phyloP scores from a whole-genome alignment of 805 yeast species.

The Wickerhamomyces mucosus region DNA sequence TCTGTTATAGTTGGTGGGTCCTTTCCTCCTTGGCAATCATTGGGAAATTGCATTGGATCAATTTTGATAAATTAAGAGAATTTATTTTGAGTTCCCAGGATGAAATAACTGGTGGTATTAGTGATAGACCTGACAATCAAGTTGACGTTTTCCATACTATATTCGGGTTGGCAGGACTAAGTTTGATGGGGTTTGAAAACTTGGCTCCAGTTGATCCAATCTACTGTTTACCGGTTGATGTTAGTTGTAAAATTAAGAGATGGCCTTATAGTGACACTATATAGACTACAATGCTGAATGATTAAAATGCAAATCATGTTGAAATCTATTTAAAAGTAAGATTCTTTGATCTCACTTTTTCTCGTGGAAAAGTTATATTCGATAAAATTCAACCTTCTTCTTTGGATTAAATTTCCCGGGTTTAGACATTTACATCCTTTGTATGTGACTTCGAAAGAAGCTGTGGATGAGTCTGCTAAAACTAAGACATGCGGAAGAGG shows the following conservation, averaged over 20 bases:
- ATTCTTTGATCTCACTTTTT: slow-evolving; percentile 36
- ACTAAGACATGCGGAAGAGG: slow-evolving; percentile 69
- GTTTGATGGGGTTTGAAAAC: slow-evolving; percentile 55
- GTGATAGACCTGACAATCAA: slow-evolving; percentile 86
- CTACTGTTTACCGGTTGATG: slow-evolving; percentile 64
- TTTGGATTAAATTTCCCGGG: slow-evolving; percentile 46
- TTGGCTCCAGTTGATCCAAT: slow-evolving; percentile 71
- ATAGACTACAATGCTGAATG: too few relatives aligned
- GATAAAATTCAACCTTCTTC: slow-evolving; percentile 50
- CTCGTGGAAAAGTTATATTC: slow-evolving; percentile 62
- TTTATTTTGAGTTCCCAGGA: slow-evolving; percentile 81
- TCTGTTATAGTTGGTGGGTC: slow-evolving; percentile 99
- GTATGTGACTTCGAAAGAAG: slow-evolving; percentile 65
- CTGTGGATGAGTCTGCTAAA: slow-evolving; percentile 63
- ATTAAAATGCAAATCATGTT: too few relatives aligned
- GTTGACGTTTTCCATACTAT: slow-evolving; percentile 90
- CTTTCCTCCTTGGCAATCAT: slow-evolving; percentile 64
- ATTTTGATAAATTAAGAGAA: slow-evolving; percentile 43
- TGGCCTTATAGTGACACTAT: slow-evolving; percentile 26
- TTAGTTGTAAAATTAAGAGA: slow-evolving; percentile 25
- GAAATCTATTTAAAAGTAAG: slow-evolving; percentile 28
- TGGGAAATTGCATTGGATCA: slow-evolving; percentile 67
- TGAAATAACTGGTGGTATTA: slow-evolving; percentile 71
- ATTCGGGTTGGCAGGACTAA: slow-evolving; percentile 83
- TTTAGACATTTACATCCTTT: slow-evolving; percentile 77